Evolutionary conservation across 108 stramenopile species (phyloP).

Genomic region (Phaeodactylum tricornutum): DNA sequence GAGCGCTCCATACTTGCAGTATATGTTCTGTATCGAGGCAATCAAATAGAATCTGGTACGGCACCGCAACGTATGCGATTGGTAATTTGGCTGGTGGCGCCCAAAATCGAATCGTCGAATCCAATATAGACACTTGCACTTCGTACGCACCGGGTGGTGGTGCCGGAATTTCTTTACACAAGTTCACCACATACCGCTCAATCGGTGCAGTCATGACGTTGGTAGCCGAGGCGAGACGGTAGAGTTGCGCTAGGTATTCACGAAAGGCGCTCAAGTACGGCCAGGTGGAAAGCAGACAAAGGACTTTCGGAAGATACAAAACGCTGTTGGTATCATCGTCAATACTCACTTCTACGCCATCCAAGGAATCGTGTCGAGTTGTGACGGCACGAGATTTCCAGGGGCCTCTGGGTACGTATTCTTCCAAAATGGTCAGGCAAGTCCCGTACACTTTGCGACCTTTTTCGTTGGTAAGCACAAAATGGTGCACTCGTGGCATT

Average conservation of each 20-base stretch:
- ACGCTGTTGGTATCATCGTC: constrained; percentile 15
- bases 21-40: constrained; percentile 81
- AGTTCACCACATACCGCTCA: constrained; percentile 92
- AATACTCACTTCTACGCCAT: constrained; percentile 37
- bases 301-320: constrained; percentile 79
- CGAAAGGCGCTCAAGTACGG: constrained; percentile 89
- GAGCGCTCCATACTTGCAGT: constrained; percentile 60
- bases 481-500: constrained; percentile 76
- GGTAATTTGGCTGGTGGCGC: constrained; percentile 91
- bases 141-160: constrained; percentile 92
- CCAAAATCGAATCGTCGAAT: constrained; percentile 78
- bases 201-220: constrained; percentile 83
- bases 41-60: constrained; percentile 83
- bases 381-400: constrained; percentile 1
- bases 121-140: constrained; percentile 65
- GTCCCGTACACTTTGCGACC: constrained; percentile 81
- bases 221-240: constrained; percentile 84
- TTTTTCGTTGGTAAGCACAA: constrained; percentile 73
- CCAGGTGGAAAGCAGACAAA: constrained; percentile 91
- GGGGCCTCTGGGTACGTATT: constrained; percentile 30
- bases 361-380: no score
- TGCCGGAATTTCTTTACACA: constrained; percentile 92
- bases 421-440: constrained; percentile 77
- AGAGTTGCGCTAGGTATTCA: constrained; percentile 84
- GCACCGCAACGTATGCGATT: constrained; percentile 89